Percentiles rank a stretch among this genome's conserved stretches.
phyloP scores from a whole-genome alignment of 192 early-diverging fungal genomes.

The Coemansia asiatica region DNA sequence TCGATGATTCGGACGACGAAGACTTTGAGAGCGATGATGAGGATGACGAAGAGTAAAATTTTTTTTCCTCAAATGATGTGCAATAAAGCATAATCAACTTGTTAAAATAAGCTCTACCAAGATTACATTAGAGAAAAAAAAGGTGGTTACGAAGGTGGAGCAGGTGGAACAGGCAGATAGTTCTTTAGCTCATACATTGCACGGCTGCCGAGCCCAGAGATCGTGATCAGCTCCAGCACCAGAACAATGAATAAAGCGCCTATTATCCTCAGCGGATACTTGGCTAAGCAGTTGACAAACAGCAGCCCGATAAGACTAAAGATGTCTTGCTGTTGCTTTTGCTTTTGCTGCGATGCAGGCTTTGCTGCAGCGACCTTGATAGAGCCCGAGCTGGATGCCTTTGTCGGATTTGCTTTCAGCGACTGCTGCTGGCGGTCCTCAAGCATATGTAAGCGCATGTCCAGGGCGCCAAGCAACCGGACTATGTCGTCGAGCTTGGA shows the following conservation, averaged over 20 bases:
- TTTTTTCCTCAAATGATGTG: too few relatives aligned
- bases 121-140: too few relatives aligned
- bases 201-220: conserved; percentile 27
- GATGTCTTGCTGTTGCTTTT: conserved; percentile 17
- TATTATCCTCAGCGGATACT: conserved; percentile 44
- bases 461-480: conserved; percentile 38
- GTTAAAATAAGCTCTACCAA: too few relatives aligned
- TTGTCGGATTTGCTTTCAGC: conserved; percentile 1
- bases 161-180: conserved; percentile 17
- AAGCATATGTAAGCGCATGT: conserved; percentile 52
- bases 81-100: neutral
- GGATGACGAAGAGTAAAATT: conserved; percentile 20
- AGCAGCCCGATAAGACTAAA: conserved; percentile 30
- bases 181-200: conserved; percentile 20
- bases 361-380: conserved; percentile 20
- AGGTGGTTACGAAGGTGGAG: conserved; percentile 18
- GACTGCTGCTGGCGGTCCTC: conserved; percentile 29
- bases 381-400: conserved; percentile 33
- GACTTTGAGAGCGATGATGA: conserved; percentile 26
- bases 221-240: conserved; percentile 39
- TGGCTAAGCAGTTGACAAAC: conserved; percentile 29
- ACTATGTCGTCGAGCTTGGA: conserved; percentile 42
- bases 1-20: conserved; percentile 40
- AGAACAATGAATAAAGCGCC: conserved; percentile 42
- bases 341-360: conserved; percentile 7